Evolutionary conservation across 805 yeast species (phyloP).

Genomic region (Candida morakotiae): DNA sequence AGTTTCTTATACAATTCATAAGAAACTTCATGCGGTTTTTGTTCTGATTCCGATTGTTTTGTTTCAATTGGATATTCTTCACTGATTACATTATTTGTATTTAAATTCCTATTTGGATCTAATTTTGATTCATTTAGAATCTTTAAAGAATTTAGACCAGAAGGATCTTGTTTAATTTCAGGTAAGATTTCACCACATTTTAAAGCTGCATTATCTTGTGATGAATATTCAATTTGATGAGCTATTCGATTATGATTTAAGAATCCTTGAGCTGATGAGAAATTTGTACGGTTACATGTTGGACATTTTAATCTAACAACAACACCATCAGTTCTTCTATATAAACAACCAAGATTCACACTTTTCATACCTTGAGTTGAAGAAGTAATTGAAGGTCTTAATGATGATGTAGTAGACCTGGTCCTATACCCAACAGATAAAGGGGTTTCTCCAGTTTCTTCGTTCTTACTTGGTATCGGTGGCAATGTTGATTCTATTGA

Average conservation of each 20-base stretch:
- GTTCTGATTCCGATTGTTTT: background rate
- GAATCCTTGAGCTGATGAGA: constrained; percentile 78
- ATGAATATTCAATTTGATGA: constrained; percentile 64
- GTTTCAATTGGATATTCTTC: constrained; percentile 27
- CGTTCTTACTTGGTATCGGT: background rate
- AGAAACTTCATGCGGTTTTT: background rate
- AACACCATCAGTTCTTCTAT: constrained; percentile 66
- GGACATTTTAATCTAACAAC: constrained; percentile 66
- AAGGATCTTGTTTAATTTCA: constrained; percentile 53
- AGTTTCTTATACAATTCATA: constrained; percentile 35
- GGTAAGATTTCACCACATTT: constrained; percentile 57
- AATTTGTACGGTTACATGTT: constrained; percentile 62
- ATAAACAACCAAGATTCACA: constrained; percentile 46
- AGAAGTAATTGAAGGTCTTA: constrained; percentile 46
- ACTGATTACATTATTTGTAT: too few relatives aligned
- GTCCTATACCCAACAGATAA: constrained; percentile 31
- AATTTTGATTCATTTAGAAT: constrained; percentile 30
- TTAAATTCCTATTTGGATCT: constrained; percentile 42
- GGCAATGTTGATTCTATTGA: background rate
- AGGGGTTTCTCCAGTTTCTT: background rate
- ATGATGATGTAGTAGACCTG: constrained; percentile 47
- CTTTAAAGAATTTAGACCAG: constrained; percentile 38
- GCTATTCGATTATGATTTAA: constrained; percentile 73
- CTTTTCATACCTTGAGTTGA: constrained; percentile 17
- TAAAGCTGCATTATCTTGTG: constrained; percentile 72